Evolutionary conservation across 2,329 filamentous ascomycete genomes (phyloP), one percentile per base, ranked within the genome.

Genomic region (Onygenales sp.): DNA sequence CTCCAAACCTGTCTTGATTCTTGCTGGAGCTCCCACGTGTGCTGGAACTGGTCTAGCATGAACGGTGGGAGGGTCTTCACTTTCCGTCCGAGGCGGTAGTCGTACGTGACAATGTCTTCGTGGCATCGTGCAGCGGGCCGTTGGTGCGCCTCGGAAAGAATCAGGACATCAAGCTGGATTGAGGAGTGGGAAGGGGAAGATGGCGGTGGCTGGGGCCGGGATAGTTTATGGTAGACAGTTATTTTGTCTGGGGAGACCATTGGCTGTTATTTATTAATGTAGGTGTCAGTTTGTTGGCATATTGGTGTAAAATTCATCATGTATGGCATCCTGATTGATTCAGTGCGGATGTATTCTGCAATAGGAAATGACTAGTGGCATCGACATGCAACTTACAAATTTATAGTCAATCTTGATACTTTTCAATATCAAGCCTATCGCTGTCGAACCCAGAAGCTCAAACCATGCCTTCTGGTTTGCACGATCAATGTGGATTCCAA

Each of bases 391-490:
- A 76, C 85, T 58, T 66, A 93, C 88, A 72, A 94, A 90, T 72
- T 95, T 95, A 70, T 86, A 95, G 59, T 94, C 85, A 0, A 87
- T 84, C 61, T 80, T 86, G 59, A 95, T 89, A 60, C 84, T 88
- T 61, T 83, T 80, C 63, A 95, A 70, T 55, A 95, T 93, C 53
- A 95, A 67, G 0, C 91, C 90, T 14, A 83, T 74, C 1, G 79
- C 78, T 27, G 72, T 77, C 0, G 85, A 82, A 11, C 79, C 83
- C 73, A 87, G 81, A 42, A 95, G 72, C 47, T 85, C 78, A 11
- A 72, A 68, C 89, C 90, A 95, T 56, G 80, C 73, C 42, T 74
- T 67, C 53, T 75, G 74, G 58, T 91, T 77, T 33, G 70, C 67
- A 0, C 82, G 80, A 61, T 89, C 83, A 46, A 82, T 72, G 55